Conservation (phyloP, 208 protist species). For the Paratrypanosoma confusum region DNA sequence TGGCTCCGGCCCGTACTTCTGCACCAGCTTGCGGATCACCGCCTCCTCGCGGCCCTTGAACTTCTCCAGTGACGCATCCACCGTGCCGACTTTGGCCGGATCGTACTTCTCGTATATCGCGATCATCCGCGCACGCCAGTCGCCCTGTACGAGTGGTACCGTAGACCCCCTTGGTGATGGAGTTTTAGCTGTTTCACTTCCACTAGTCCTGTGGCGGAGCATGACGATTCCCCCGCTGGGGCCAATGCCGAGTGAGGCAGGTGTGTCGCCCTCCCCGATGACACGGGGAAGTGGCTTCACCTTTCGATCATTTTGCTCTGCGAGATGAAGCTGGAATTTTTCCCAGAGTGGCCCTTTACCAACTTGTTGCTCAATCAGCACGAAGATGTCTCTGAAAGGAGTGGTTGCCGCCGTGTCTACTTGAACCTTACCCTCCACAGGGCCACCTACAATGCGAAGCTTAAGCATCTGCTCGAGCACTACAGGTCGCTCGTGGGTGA, state of each 20-base stretch:
- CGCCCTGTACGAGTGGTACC: too few relatives aligned
- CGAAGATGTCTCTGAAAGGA: slow-evolving; percentile 35
- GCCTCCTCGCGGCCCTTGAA: slow-evolving; percentile 17
- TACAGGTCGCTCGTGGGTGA: too few relatives aligned
- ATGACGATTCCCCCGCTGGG: not conserved
- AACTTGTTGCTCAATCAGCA: slow-evolving; percentile 30
- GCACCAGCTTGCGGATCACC: slow-evolving; percentile 12
- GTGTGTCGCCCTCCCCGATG: slow-evolving; percentile 15
- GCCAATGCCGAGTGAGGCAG: slow-evolving; percentile 7
- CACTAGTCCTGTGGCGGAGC: too few relatives aligned
- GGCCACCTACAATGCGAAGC: slow-evolving; percentile 33
- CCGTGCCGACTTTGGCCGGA: slow-evolving; percentile 15
- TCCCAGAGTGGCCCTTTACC: slow-evolving; percentile 23
- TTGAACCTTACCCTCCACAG: slow-evolving; percentile 18
- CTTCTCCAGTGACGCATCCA: slow-evolving; percentile 20
- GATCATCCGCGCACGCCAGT: slow-evolving; percentile 13
- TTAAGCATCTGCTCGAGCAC: too few relatives aligned
- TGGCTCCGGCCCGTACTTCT: slow-evolving; percentile 24
- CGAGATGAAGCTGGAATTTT: slow-evolving; percentile 22
- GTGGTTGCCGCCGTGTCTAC: slow-evolving; percentile 32
- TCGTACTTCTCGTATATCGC: slow-evolving; percentile 17
- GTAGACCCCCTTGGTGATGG: too few relatives aligned
- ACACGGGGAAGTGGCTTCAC: slow-evolving; percentile 12
- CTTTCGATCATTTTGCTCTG: slow-evolving; percentile 1
- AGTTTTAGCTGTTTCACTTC: too few relatives aligned